Percentiles rank a stretch among this genome's conserved stretches.
Evolutionary conservation across 345 rosid genomes (phyloP).

Genomic region (Rhizophora apiculata): DNA sequence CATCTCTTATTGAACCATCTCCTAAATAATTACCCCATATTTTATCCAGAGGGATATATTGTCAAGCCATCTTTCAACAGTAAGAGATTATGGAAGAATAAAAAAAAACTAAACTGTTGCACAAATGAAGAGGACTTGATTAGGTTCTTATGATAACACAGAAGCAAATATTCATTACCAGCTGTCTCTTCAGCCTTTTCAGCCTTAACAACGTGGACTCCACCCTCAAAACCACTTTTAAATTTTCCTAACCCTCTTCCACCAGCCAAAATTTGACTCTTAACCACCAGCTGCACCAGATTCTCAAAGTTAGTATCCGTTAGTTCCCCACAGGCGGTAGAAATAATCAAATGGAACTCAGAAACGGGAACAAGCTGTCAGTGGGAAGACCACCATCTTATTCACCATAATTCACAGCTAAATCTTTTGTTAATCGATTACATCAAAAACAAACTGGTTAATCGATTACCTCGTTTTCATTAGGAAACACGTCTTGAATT

Average conservation of each 20-base stretch:
- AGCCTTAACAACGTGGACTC: conserved; percentile 85
- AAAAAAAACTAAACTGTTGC: not conserved
- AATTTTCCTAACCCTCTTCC: conserved; percentile 97
- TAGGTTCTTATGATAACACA: not conserved
- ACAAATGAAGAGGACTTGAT: not conserved
- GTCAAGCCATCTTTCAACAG: not conserved
- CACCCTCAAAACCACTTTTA: conserved; percentile 84
- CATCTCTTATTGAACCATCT: not conserved
- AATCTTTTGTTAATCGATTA: not conserved
- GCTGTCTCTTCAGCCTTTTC: conserved; percentile 76
- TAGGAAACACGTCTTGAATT: conserved; percentile 57
- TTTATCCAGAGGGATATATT: not conserved
- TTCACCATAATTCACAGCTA: not conserved
- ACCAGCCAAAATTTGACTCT: conserved; percentile 98
- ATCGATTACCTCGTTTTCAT: conserved; percentile 58
- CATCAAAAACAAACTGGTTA: not conserved
- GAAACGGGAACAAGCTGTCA: too few species aligned
- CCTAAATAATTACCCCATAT: not conserved
- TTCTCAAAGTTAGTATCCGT: conserved; percentile 8
- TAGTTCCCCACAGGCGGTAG: not conserved
- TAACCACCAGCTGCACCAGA: conserved; percentile 76
- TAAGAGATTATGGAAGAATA: not conserved
- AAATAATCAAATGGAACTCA: too few species aligned
- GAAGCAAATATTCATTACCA: conserved; percentile 39
- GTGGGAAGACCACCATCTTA: not conserved